phyloP scores from a whole-genome alignment of 108 stramenopile genomes.

The Skeletonema costatum region DNA sequence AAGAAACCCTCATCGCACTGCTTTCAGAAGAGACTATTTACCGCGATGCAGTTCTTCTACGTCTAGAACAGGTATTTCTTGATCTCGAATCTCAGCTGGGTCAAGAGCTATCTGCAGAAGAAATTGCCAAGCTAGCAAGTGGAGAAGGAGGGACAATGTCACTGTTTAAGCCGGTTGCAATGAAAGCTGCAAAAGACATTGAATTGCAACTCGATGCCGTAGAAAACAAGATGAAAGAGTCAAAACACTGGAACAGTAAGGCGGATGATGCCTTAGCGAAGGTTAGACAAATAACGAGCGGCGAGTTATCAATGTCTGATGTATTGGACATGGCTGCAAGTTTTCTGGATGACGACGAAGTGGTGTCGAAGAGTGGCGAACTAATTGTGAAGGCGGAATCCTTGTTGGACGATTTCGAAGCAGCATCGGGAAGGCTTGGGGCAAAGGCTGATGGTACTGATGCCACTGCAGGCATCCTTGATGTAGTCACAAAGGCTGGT shows the following conservation, averaged over 20 bases:
- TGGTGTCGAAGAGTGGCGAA: slow-evolving; percentile 77
- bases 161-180: slow-evolving; percentile 86
- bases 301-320: slow-evolving; percentile 64
- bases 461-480: slow-evolving; percentile 47
- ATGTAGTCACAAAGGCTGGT: slow-evolving; percentile 81
- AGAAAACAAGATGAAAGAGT: slow-evolving; percentile 63
- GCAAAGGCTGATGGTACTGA: neutral
- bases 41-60: slow-evolving; percentile 74
- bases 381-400: slow-evolving; percentile 73
- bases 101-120: slow-evolving; percentile 65
- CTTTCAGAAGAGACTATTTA: slow-evolving; percentile 67
- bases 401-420: slow-evolving; percentile 86
- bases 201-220: slow-evolving; percentile 79
- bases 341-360: slow-evolving; percentile 79
- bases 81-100: slow-evolving; percentile 76
- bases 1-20: slow-evolving; percentile 85
- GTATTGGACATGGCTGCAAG: slow-evolving; percentile 78
- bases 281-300: slow-evolving; percentile 80
- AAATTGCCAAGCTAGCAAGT: slow-evolving; percentile 75
- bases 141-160: slow-evolving; percentile 84
- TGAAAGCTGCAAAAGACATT: slow-evolving; percentile 81
- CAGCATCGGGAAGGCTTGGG: slow-evolving; percentile 68
- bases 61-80: slow-evolving; percentile 76
- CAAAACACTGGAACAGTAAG: slow-evolving; percentile 36
- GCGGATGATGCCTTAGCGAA: slow-evolving; percentile 63